phyloP scores from a whole-genome alignment of 345 rosid species.

The Acer negundo region DNA sequence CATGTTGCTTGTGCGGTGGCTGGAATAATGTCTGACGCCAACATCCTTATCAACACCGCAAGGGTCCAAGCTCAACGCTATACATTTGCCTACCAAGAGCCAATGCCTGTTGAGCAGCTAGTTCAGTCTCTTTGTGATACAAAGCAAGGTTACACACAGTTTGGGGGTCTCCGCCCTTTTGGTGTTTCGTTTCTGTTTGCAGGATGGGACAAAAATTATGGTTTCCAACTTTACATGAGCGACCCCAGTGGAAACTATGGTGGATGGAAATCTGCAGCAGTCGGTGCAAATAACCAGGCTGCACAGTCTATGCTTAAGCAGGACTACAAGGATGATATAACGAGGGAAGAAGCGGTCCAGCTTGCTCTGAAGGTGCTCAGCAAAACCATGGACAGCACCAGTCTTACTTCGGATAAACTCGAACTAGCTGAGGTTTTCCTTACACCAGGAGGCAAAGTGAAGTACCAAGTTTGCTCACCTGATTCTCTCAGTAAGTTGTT shows the following conservation, averaged over 20 bases:
- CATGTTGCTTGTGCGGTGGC: constrained; percentile 98
- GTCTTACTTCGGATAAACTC: constrained; percentile 91
- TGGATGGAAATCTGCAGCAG: constrained; percentile 96
- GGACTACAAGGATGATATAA: constrained; percentile 88
- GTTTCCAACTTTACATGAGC: constrained; percentile 94
- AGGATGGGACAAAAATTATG: constrained; percentile 92
- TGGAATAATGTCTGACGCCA: constrained; percentile 98
- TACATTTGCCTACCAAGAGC: constrained; percentile 87
- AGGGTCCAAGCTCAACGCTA: constrained; percentile 94
- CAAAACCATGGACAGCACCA: constrained; percentile 98
- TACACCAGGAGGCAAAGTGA: constrained; percentile 74
- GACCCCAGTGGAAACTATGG: constrained; percentile 96
- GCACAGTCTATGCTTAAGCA: constrained; percentile 98
- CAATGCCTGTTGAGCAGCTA: constrained; percentile 95
- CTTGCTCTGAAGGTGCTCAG: constrained; percentile 91
- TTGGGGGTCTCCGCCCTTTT: constrained; percentile 96
- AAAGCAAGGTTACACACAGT: constrained; percentile 95
- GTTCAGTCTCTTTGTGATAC: constrained; percentile 97
- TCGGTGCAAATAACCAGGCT: constrained; percentile 95
- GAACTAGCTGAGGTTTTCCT: constrained; percentile 88
- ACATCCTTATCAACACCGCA: constrained; percentile 92
- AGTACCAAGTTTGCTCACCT: constrained; percentile 83
- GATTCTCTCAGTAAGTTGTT: constrained; percentile 77
- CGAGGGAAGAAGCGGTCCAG: constrained; percentile 88
- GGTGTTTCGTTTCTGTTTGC: constrained; percentile 95